Percentiles rank a stretch among this genome's conserved stretches.
Conservation (phyloP, 352 stramenopile species). For the Pythium vanterpoolii region DNA sequence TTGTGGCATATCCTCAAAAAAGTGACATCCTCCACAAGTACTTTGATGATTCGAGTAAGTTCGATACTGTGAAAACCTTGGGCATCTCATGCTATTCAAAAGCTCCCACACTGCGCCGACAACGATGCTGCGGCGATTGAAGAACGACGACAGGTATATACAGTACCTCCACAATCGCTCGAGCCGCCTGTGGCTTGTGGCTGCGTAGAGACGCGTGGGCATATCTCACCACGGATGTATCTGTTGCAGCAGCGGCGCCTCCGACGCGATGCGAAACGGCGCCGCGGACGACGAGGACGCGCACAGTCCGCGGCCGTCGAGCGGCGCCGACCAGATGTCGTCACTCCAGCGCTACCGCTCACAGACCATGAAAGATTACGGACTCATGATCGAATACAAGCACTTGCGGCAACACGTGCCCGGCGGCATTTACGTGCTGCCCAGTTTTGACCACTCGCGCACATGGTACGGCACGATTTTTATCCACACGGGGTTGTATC, state of each 20-base stretch:
- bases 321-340: constrained; percentile 58
- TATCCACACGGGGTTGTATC: constrained; percentile 92
- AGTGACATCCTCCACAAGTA: constrained; percentile 11
- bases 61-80: constrained; percentile 11
- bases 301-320: constrained; percentile 18
- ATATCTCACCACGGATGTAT: background rate
- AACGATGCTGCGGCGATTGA: constrained; percentile 66
- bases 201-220: background rate
- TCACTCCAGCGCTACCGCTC: constrained; percentile 82
- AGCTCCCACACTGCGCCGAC: background rate
- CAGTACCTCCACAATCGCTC: constrained; percentile 24
- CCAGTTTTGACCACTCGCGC: constrained; percentile 89
- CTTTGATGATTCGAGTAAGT: constrained; percentile 24
- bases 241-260: background rate
- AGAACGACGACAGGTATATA: constrained; percentile 50
- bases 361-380: constrained; percentile 93
- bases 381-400: constrained; percentile 98
- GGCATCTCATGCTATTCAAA: background rate
- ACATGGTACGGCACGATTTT: constrained; percentile 96
- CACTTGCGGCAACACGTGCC: constrained; percentile 93
- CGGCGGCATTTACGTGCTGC: constrained; percentile 94
- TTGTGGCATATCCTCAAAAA: constrained; percentile 13
- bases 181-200: background rate
- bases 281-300: constrained; percentile 6
- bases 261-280: constrained; percentile 12